These are phyloP conservation scores for Lindgomyces ingoldianus DNA, from an alignment of 495 filamentous ascomycete species.

Conservation along the genomic window DNA sequence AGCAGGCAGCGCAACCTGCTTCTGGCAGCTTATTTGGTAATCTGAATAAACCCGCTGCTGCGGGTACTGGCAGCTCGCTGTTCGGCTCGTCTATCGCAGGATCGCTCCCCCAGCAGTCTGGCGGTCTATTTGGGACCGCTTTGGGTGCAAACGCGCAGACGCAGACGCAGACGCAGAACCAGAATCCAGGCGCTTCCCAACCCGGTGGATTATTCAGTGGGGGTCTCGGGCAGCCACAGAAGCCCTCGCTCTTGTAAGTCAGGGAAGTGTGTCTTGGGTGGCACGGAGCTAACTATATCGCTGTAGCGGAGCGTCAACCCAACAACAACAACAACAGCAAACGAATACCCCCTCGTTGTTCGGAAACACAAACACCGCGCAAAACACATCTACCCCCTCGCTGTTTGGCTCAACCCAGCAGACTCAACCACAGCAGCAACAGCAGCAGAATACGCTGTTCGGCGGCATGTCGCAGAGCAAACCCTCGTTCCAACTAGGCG, in stretches of 20 bases:
- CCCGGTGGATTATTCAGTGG: slow-evolving; percentile 44
- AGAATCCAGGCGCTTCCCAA: slow-evolving; percentile 24
- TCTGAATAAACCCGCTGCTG: slow-evolving; percentile 34
- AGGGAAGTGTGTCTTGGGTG: slow-evolving; percentile 4
- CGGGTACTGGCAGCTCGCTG: slow-evolving; percentile 47
- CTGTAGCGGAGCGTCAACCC: slow-evolving; percentile 33
- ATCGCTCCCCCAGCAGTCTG: slow-evolving; percentile 51
- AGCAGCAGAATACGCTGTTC: slow-evolving; percentile 12
- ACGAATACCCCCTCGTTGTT: slow-evolving; percentile 38
- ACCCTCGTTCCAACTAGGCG: neutral
- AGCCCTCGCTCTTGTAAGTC: slow-evolving; percentile 38
- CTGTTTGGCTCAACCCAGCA: slow-evolving; percentile 39
- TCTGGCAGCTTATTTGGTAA: slow-evolving; percentile 48
- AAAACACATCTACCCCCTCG: slow-evolving; percentile 27
- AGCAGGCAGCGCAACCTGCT: slow-evolving; percentile 41
- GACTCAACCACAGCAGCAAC: slow-evolving; percentile 24
- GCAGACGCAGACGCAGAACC: slow-evolving; percentile 40
- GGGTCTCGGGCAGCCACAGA: slow-evolving; percentile 23
- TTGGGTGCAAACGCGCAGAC: slow-evolving; percentile 42
- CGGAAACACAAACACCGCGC: slow-evolving; percentile 35
- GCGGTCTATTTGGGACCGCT: slow-evolving; percentile 45
- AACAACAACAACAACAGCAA: slow-evolving; percentile 25
- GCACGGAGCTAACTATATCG: slow-evolving; percentile 29
- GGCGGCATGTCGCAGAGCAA: slow-evolving; percentile 26
- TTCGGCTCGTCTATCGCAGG: slow-evolving; percentile 54